Percentiles rank a stretch among this genome's conserved stretches.
These are phyloP conservation scores for Meyerozyma carpophila DNA, from an alignment of 1,139 yeast genomes.

Conservation along the genomic window DNA sequence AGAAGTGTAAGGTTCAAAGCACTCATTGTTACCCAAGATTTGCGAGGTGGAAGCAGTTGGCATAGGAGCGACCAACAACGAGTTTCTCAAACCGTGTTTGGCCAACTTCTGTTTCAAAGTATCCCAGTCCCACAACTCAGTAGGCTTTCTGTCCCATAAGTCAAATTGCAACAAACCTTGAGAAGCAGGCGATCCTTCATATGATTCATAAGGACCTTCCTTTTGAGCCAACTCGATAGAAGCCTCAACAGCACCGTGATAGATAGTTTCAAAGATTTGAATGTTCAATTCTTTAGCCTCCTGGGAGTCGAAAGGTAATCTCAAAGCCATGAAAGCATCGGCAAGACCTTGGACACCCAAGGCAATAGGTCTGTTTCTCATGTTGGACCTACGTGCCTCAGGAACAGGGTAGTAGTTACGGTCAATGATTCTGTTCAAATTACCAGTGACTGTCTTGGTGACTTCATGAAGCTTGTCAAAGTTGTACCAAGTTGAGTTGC, in stretches of 20 bases:
- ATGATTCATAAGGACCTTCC: conserved; percentile 64
- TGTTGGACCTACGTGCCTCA: conserved; percentile 63
- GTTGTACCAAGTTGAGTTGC: conserved; percentile 48
- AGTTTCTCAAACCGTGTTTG: conserved; percentile 70
- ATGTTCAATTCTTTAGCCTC: conserved; percentile 68
- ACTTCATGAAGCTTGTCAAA: conserved; percentile 67
- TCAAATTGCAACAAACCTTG: conserved; percentile 75
- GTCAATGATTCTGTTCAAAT: conserved; percentile 74
- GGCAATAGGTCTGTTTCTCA: conserved; percentile 81
- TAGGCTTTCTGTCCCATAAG: conserved; percentile 73
- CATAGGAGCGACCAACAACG: conserved; percentile 86
- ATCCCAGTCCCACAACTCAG: conserved; percentile 70
- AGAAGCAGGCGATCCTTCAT: conserved; percentile 78
- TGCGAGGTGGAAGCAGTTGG: conserved; percentile 94
- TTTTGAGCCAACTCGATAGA: conserved; percentile 67
- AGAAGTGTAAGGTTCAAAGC: conserved; percentile 89
- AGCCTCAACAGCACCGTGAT: conserved; percentile 80
- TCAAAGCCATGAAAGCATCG: conserved; percentile 70
- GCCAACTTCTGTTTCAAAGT: conserved; percentile 53
- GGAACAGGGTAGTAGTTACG: conserved; percentile 73
- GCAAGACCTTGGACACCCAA: conserved; percentile 90
- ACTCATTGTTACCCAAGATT: conserved; percentile 82
- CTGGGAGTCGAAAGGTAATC: conserved; percentile 74
- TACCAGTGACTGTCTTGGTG: conserved; percentile 67
- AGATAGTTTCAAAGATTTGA: conserved; percentile 84